These are phyloP conservation scores for Stephania cephalantha DNA, from an alignment of 164 flowering plant species.

Conservation along the genomic window DNA sequence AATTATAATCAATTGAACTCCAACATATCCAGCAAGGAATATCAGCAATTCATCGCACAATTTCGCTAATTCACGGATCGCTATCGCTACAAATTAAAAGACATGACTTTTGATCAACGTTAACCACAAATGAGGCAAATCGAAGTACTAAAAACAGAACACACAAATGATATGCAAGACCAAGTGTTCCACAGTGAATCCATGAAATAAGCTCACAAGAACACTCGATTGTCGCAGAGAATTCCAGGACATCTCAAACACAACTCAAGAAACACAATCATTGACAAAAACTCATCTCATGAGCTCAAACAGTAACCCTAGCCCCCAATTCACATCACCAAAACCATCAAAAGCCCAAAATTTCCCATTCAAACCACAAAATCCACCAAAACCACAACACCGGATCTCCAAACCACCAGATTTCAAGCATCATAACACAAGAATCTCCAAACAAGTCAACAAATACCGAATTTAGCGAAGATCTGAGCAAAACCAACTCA, in stretches of 20 bases:
- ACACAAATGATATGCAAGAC: background rate
- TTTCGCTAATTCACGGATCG: background rate
- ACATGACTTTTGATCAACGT: background rate
- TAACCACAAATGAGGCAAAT: background rate
- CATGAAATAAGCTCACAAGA: too few relatives aligned
- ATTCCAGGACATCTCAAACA: background rate
- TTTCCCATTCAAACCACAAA: background rate
- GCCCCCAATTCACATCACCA: slow-evolving; percentile 7
- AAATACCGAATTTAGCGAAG: background rate
- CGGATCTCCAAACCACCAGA: background rate
- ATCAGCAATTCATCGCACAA: background rate
- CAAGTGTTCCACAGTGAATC: background rate
- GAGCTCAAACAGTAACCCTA: slow-evolving; percentile 4
- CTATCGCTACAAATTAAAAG: background rate
- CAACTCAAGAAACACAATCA: background rate
- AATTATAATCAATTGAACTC: background rate
- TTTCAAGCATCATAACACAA: slow-evolving; percentile 1
- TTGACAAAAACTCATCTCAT: background rate
- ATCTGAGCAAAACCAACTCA: slow-evolving; percentile 5
- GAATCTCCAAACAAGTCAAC: background rate
- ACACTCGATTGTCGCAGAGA: background rate
- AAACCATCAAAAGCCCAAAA: background rate
- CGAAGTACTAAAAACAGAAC: background rate
- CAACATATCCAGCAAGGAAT: background rate
- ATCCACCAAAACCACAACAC: background rate